Percentiles rank a stretch among this genome's conserved stretches.
Evolutionary conservation across 768 basidiomycete genomes (phyloP).

Genomic region (Thelephora ganbajun): DNA sequence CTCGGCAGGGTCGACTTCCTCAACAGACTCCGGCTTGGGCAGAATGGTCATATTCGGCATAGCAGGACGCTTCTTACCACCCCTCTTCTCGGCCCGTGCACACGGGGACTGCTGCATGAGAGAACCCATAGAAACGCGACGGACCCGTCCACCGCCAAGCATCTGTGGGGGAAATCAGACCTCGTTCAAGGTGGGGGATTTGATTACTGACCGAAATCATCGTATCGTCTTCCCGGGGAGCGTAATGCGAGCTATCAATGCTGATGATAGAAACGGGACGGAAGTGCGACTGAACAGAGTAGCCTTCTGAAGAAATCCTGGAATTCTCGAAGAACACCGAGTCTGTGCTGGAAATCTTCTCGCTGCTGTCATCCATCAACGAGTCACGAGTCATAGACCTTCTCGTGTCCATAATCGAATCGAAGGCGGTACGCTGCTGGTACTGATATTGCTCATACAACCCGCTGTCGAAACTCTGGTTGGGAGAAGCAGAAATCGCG

Average conservation of each 20-base stretch:
- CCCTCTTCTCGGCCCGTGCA: constrained; percentile 44
- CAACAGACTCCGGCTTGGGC: constrained; percentile 8
- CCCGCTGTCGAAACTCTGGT: constrained; percentile 23
- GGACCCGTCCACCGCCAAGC: constrained; percentile 67
- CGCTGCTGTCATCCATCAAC: constrained; percentile 40
- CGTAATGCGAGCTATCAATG: constrained; percentile 29
- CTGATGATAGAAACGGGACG: constrained; percentile 56
- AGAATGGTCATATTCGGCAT: constrained; percentile 14
- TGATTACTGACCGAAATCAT: constrained; percentile 53
- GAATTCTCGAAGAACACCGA: constrained; percentile 44
- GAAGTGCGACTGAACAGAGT: constrained; percentile 37
- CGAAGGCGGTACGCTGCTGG: constrained; percentile 31
- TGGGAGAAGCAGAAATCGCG: constrained; percentile 55
- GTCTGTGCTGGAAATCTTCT: constrained; percentile 38
- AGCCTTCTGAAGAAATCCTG: constrained; percentile 17
- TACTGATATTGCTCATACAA: constrained; percentile 13
- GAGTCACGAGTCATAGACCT: constrained; percentile 13
- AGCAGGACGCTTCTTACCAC: constrained; percentile 29
- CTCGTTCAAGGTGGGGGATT: neutral
- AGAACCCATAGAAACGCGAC: constrained; percentile 52
- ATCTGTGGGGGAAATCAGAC: constrained; percentile 30
- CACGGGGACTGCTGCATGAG: constrained; percentile 61
- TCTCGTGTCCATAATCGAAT: constrained; percentile 48
- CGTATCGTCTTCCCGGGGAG: constrained; percentile 59
- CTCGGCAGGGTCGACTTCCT: constrained; percentile 19